A percentile compares a stretch with the other conserved stretches of the same genome.
Evolutionary conservation across 371 early-diverging fungal genomes (phyloP).

Genomic region (Dichotomocladium elegans): DNA sequence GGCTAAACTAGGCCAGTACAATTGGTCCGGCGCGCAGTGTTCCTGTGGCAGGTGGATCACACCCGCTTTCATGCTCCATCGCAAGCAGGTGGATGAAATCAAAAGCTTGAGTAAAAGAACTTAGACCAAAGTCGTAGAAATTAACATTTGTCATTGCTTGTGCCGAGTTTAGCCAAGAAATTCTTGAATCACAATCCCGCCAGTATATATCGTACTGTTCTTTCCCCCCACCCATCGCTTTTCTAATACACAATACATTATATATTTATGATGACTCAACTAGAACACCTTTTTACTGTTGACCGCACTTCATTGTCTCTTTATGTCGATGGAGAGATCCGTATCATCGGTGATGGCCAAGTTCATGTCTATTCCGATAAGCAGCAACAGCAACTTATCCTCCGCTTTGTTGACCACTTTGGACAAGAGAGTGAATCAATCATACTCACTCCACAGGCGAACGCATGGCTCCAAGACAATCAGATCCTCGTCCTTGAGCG

Average conservation of each 20-base stretch:
- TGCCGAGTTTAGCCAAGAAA: conserved; percentile 5
- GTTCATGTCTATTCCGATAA: conserved; percentile 12
- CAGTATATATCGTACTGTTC: too few relatives aligned
- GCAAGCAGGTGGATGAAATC: conserved; percentile 68
- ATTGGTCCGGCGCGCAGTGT: conserved; percentile 84
- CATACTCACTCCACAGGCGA: conserved; percentile 20
- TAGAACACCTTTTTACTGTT: conserved; percentile 4
- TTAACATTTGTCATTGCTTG: neutral
- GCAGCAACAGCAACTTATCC: conserved; percentile 12
- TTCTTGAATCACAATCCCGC: conserved; percentile 5
- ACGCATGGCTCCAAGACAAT: conserved; percentile 33
- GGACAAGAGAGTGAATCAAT: conserved; percentile 22
- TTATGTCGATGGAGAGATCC: conserved; percentile 6
- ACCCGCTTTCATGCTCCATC: conserved; percentile 80
- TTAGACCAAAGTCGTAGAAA: neutral
- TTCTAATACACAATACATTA: neutral
- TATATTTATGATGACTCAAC: neutral
- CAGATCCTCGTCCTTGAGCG: conserved; percentile 22
- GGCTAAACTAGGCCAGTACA: conserved; percentile 78
- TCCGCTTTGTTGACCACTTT: conserved; percentile 18
- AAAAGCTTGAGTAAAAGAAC: conserved; percentile 6
- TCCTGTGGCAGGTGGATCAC: conserved; percentile 87
- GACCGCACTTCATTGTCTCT: conserved; percentile 11
- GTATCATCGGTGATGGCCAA: conserved; percentile 15
- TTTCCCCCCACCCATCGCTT: neutral